Percentiles rank a stretch among this genome's conserved stretches.
phyloP scores from a whole-genome alignment of 2,329 filamentous ascomycete species.

The Dryadomyces quercivorus region DNA sequence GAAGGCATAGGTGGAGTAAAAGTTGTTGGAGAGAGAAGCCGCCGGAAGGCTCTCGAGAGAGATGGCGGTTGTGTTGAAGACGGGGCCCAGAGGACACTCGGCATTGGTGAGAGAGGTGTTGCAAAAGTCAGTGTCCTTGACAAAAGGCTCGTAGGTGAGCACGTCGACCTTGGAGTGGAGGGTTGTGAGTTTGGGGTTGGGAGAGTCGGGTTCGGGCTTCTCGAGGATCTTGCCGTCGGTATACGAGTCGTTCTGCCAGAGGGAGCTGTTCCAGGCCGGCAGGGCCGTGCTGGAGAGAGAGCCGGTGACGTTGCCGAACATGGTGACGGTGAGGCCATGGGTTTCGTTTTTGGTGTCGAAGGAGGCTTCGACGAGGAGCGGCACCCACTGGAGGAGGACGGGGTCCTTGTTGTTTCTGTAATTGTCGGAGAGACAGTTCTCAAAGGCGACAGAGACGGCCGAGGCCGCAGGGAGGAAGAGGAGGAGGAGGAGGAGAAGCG shows the following conservation, averaged over 20 bases:
- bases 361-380: constrained; percentile 58
- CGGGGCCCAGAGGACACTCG: constrained; percentile 63
- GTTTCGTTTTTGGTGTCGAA: constrained; percentile 50
- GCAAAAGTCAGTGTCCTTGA: constrained; percentile 52
- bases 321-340: constrained; percentile 60
- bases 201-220: constrained; percentile 32
- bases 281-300: constrained; percentile 43
- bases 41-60: constrained; percentile 46
- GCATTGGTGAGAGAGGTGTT: constrained; percentile 42
- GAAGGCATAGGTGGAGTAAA: constrained; percentile 77
- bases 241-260: constrained; percentile 48
- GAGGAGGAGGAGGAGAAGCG: constrained; percentile 24
- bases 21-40: constrained; percentile 60
- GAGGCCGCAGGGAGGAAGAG: constrained; percentile 29
- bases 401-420: constrained; percentile 33
- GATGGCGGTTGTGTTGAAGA: constrained; percentile 37
- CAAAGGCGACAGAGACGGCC: constrained; percentile 62
- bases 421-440: constrained; percentile 65
- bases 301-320: constrained; percentile 88
- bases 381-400: constrained; percentile 64
- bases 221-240: constrained; percentile 67
- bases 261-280: constrained; percentile 44
- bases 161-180: constrained; percentile 61
- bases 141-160: constrained; percentile 62
- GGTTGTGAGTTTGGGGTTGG: constrained; percentile 54